Evolutionary conservation across 768 basidiomycete species (phyloP), one percentile per base, ranked within the genome.

Genomic region (Russula virescens): DNA sequence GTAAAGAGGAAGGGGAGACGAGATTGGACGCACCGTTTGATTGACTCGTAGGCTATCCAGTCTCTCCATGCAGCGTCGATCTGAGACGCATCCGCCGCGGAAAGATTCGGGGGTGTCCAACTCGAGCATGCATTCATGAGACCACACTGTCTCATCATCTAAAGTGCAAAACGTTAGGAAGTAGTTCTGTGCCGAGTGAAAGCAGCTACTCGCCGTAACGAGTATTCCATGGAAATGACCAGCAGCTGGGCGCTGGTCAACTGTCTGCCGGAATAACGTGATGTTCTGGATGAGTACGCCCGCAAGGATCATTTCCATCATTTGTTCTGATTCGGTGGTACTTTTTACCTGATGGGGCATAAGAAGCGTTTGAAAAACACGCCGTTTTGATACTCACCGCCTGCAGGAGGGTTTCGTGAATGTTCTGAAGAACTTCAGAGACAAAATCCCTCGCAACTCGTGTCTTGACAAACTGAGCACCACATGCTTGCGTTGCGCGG

Each of bases 141-240:
- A 11, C 77, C 76, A 46, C 62, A 74, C 62, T 59, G 69, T 58
- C 62, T 70, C 63, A 68, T 75, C 75, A 52, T 73, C 75, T 62
- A 64, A 48, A 51, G 48, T 18, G n/a, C 26, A 43, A 31, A 35
- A 55, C 23, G 54, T 58, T 38, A 58, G 53, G 5, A 23, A 19
- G 28, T n/a, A 23, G 25, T 49, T 53, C 58, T 19, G 13, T 34
- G 16, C 25, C 42, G 18, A 61, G 13, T 16, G n/a, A 25, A 23
- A 4, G 40, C 28, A 34, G 50, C 23, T 31, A 74, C 77, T 68
- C 63, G 81, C 83, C 76, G 76, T 78, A 57, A 81, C 76, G 46
- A 86, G 78, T 76, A 79, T 80, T 54, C 77, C 77, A 71, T 79
- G 84, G 70, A 80, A 83, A 26, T 77, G 70, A 61, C 73, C 79